Evolutionary conservation across 1,284 basidiomycete species (phyloP).

Genomic region (Neolentinus lepideus): DNA sequence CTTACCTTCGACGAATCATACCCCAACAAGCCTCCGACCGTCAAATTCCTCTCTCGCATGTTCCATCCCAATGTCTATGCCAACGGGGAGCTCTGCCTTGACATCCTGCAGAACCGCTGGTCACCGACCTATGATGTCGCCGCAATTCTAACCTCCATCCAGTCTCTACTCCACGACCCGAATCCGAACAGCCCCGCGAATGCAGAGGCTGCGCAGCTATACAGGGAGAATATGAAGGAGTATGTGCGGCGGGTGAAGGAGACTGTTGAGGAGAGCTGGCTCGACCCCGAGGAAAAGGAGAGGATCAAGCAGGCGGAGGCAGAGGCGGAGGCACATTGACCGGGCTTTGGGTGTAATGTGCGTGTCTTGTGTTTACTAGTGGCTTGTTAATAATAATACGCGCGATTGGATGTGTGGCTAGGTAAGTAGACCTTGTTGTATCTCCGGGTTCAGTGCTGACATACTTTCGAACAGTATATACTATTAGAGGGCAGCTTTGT

Average conservation of each 20-base stretch:
- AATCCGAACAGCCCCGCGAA: constrained; percentile 98
- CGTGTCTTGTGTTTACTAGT: not conserved
- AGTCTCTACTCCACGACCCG: constrained; percentile 93
- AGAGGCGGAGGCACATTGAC: not conserved
- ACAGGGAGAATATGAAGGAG: constrained; percentile 98
- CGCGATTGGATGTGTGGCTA: too few relatives aligned
- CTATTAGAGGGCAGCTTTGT: too few relatives aligned
- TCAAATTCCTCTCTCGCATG: constrained; percentile 96
- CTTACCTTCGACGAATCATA: constrained; percentile 97
- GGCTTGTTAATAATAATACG: too few relatives aligned
- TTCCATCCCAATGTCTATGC: constrained; percentile 99
- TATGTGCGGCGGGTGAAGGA: constrained; percentile 89
- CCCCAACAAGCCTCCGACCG: constrained; percentile 96
- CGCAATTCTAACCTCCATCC: constrained; percentile 94
- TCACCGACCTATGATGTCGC: constrained; percentile 98
- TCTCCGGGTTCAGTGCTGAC: too few relatives aligned
- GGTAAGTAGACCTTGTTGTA: too few relatives aligned
- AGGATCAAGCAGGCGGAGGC: constrained; percentile 24
- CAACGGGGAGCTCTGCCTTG: constrained; percentile 95
- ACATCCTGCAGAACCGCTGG: constrained; percentile 98
- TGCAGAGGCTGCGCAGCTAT: constrained; percentile 93
- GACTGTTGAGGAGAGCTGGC: constrained; percentile 88
- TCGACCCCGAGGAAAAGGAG: constrained; percentile 72
- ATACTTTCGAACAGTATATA: too few relatives aligned
- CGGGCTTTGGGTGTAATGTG: not conserved